Base-by-base conservation (phyloP, 139 green algal species). In the Asterochloris sp. region DNA sequence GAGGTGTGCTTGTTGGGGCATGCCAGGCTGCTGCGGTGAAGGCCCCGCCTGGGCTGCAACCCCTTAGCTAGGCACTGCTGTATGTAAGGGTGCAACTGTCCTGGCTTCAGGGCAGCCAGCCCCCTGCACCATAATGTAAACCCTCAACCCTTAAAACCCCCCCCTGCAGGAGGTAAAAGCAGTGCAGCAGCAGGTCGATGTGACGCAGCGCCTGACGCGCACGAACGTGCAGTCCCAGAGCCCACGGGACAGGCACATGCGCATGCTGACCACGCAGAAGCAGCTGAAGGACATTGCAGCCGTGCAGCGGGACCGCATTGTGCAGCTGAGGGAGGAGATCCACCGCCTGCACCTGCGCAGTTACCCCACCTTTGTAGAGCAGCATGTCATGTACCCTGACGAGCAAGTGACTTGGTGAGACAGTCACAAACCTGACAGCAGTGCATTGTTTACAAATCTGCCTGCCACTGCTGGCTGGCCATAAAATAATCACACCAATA, bases 271-370 rank as follows among this genome's bases (percentile, higher is more conserved):
- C 29, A 92, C 91, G 4, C 83, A 91, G 38, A 87, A 89, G n/a
- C 76, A 80, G 60, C 76, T 94, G 9, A 87, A 88, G 82, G 89
- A 94, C 82, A 93, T 94, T 69, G 86, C 89, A 23, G 62, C 83
- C 29, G 83, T 88, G 47, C 91, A 94, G 84, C 76, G 78, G 38
- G 82, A 85, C 14, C 87, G 92, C 77, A 78, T 93, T 78, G 78
- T 66, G n/a, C 71, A 86, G 28, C 83, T 94, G 69, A 66, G 82
- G 0, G 47, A 62, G 11, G 85, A 90, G 79, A 81, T 93, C 62
- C 87, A 90, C 29, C 83, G 86, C 23, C 82, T 93, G 76, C 79
- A 86, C 8, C 29, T 87, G 62, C 83, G 91, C 12, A 92, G 89
- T 19, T 95, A 90, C 80, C 90, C 90, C 15, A 89, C 85, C 16